Base-by-base conservation (phyloP, 176 grass and related monocot genomes). In the Tuctoria greenei region DNA sequence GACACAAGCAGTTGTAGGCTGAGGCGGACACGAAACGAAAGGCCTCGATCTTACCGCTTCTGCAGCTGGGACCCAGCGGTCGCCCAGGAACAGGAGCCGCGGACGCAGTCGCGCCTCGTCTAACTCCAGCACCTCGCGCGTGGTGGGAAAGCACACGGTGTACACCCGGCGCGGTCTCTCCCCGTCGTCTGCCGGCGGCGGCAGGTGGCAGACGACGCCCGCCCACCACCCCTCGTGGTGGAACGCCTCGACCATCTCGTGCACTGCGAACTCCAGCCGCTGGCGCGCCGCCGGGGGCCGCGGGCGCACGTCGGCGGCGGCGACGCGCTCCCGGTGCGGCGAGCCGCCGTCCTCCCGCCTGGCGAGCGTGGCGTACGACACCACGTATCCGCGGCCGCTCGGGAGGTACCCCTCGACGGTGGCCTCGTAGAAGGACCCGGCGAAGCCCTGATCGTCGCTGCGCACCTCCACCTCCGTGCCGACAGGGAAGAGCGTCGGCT, bases 201-300 rank as follows among this genome's bases (percentile, higher is more conserved):
- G 52, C 24, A 75, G 27, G 58, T 25, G 62, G 21, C 61, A 70
- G 35, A 96, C 45, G 4, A 96, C 84, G 42, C 92, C 89, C 2
- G 71, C 25, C 93, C 93, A 96, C 93, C 93, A 96, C 0, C 86
- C 93, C 8, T 75, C 93, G 66, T 72, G 85, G 78, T 92, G 93
- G 71, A 83, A 90, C 11, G 80, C 88, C 56, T 90, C 88, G 4
- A 90, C 88, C 52, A 76, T 56, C 16, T 87, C 84, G 83, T 90
- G 63, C 70, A 80, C 21, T 11, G 77, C 74, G 43, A 87, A 72
- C 6, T 11, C 36, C n/a, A n/a, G n/a, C n/a, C n/a, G n/a, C n/a
- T 27, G 27, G 13, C 28, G n/a, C 1, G 43, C 43, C 0, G 17
- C 27, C n/a, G 62, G 83, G 5, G 77, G 76, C 0, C 13, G 62